Base-by-base conservation (phyloP, 2,329 filamentous ascomycete genomes). In the Fusarium sp. region DNA sequence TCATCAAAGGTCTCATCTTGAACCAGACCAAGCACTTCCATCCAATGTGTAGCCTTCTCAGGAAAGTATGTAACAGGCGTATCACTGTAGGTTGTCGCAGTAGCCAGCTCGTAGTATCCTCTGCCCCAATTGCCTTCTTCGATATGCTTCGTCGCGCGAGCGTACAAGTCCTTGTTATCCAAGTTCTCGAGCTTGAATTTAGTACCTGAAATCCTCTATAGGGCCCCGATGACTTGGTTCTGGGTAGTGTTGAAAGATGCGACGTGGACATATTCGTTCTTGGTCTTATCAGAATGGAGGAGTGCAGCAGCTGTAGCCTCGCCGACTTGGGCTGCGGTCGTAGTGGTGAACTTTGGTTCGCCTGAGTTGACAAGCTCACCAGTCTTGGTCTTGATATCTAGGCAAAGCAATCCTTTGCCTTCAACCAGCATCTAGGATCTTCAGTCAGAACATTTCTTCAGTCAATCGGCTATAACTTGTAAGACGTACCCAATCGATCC, bases 401-500 rank as follows among this genome's bases (percentile, higher is more conserved):
- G 5, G 15, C 65, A 67, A 5, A 67, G 41, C 1, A 54, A 5
- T 5, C 65, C 65, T 5, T 42, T 46, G 3, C 63, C 55, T 7
- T 67, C 65, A 1, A 54, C 7, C 2, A 67, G 17, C 65, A 67
- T 54, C 65, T 67, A 3, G 2, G 27, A 4, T 2, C 2, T 3
- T 3, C 8, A 3, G 10, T 53, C 22, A 53, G 22, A 20, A 36
- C 3, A 36, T 17, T 36, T 8, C 35, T 15, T 13, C 35, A 36
- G 15, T 15, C 13, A 25, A 25, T 25, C 25, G 25, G 25, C 3
- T 17, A 13, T 3, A 6, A 1, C 5, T 27, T 20, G 17, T 6
- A 18, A 9, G n/a, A 25, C 56, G 41, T 5, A 62, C 62, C 65
- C 65, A 67, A 2, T 67, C 65, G 4, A 67, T 49, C 65, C 65